Evolutionary conservation across 495 filamentous ascomycete species (phyloP), one percentile per base, ranked within the genome.

Genomic region (Platismatia glauca): DNA sequence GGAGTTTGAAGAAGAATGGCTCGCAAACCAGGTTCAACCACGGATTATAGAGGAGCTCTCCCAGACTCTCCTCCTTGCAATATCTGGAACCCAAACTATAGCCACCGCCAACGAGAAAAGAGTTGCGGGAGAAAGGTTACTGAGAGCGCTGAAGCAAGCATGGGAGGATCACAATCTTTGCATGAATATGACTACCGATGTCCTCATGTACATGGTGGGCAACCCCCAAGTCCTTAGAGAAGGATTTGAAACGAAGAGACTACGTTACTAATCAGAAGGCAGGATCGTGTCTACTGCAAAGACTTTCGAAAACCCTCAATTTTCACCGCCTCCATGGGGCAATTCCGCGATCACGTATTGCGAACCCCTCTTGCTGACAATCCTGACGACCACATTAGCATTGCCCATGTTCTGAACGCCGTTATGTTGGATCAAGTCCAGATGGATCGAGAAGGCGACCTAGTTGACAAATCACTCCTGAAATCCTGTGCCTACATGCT

Each of bases 171-270:
- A 99, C 70, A 89, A 90, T 69, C 78, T 89, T 20, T 90, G 88
- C 60, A 96, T 97, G 92, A 89, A 90, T 66, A 97, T 99, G 95
- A 86, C 90, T 50, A 94, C 93, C 15, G 95, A 99, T 71, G 90
- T 99, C 38, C 74, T 97, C 41, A 97, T 99, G 92, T 99, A 99
- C 67, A 92, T 99, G 82, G 87, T 89, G 70, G 62, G 84, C 68
- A 31, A 0, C 22, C 18, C 48, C 53, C 35, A 22, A 11, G 8
- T 9, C 33, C 13, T 41, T 16, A 12, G 7, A 16, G 16, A 20
- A 27, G 7, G n/a, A n/a, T 3, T 7, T 37, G 20, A 8, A n/a
- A 35, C 5, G 5, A n/a, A 16, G 20, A 37, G 27, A 56, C 4
- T 15, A 33, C 39, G 27, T 53, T n/a, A 15, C 55, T 67, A 22